phyloP scores from a whole-genome alignment of 2,329 filamentous ascomycete genomes.

The Exophiala bonariae region DNA sequence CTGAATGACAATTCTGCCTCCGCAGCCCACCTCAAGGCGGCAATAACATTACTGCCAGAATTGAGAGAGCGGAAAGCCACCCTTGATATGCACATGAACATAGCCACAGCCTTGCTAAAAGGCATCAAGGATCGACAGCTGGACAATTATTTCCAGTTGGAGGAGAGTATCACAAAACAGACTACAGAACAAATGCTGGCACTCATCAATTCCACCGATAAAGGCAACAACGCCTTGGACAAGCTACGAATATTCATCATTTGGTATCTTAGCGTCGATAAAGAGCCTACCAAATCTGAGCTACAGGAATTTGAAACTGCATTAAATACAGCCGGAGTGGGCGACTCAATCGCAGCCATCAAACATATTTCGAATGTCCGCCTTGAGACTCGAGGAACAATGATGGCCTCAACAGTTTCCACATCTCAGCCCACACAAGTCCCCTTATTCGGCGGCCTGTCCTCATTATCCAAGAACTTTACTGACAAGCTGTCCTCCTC shows the following conservation, averaged over 20 bases:
- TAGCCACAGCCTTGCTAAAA: conserved; percentile 73
- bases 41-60: conserved; percentile 89
- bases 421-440: conserved; percentile 65
- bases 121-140: conserved; percentile 94
- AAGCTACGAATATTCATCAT: conserved; percentile 95
- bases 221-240: conserved; percentile 80
- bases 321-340: conserved; percentile 68
- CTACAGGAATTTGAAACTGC: conserved; percentile 85
- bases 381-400: conserved; percentile 95
- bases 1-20: conserved; percentile 85
- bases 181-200: conserved; percentile 87
- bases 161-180: conserved; percentile 90
- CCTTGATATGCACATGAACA: conserved; percentile 99
- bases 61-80: conserved; percentile 88
- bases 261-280: conserved; percentile 93
- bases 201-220: conserved; percentile 74
- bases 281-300: conserved; percentile 78
- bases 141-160: conserved; percentile 93
- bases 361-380: conserved; percentile 88
- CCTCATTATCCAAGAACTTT: conserved; percentile 83
- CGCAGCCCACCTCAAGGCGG: conserved; percentile 91
- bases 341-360: conserved; percentile 69
- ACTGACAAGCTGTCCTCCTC: conserved; percentile 94
- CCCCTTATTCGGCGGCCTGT: conserved; percentile 84
- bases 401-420: conserved; percentile 79